Evolutionary conservation across 768 basidiomycete species (phyloP), one percentile per base, ranked within the genome.

Genomic region (Paxillus involutus): DNA sequence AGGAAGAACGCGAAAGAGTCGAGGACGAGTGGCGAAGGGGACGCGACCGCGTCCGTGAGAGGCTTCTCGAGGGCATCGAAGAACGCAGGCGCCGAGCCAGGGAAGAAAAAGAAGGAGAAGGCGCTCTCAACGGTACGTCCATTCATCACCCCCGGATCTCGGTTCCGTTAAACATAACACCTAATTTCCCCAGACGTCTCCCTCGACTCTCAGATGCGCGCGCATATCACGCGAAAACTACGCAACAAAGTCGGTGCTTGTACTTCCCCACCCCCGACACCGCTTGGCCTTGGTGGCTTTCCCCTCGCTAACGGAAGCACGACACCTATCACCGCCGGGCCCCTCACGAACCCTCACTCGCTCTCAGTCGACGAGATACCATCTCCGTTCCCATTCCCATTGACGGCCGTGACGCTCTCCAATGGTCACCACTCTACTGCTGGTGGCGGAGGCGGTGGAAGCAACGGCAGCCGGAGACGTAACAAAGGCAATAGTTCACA

Each of bases 71-170:
- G 62, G 89, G 91, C 29, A 88, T 94, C 59, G 91, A 92, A 67
- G 91, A 94, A 64, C 78, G 91, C 30, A 71, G 91, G 51, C 76
- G 84, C 59, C 74, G 88, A 55, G 91, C 91, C 29, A 75, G 91
- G 49, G 91, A 94, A 57, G 91, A 94, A 74, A 93, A 92, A 65
- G 91, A 93, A 55, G 89, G 90, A 56, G 91, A 94, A 61, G 90
- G 88, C n/a, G 85, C 83, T 14, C 77, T 82, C 40, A 85, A 84
- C 49, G 87, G 83, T 85, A 45, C 52, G 80, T 74, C 30, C 49
- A 35, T 12, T 35, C 35, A 14, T 13, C 5, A 13, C 35, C 11
- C 11, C 24, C 45, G 47, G 35, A 39, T 44, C 24, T 37, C 30
- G 44, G 19, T 42, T 61, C 35, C 40, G 36, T 41, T 17, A 42